Percentiles rank a stretch among this genome's conserved stretches.
Conservation (phyloP, 257 asterid genomes). For the Knoxia roxburghii region DNA sequence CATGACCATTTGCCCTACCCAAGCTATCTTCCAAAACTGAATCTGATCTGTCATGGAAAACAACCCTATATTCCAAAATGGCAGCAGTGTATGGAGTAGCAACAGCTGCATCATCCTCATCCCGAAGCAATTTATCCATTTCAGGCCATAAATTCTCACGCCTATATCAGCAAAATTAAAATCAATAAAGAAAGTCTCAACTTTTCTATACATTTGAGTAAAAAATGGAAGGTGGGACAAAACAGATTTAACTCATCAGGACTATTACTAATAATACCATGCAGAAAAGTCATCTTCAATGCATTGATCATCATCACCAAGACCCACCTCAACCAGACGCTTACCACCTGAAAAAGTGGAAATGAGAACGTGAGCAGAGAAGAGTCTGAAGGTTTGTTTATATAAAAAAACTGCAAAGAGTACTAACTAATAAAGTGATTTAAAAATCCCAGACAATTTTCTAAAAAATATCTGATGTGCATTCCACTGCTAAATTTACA, state of each 20-base stretch:
- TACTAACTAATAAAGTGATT: too few species aligned
- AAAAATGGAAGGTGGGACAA: not conserved
- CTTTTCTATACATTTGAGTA: not conserved
- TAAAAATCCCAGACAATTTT: not conserved
- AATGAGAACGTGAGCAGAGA: slow-evolving; percentile 17
- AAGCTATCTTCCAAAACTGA: slow-evolving; percentile 33
- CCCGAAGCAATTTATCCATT: slow-evolving; percentile 67
- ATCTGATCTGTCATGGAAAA: slow-evolving; percentile 49
- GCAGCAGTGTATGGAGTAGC: slow-evolving; percentile 95
- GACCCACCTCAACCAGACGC: slow-evolving; percentile 77
- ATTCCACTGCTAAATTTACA: too few species aligned
- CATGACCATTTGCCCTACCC: slow-evolving; percentile 39
- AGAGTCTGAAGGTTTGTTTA: not conserved
- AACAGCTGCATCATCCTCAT: slow-evolving; percentile 57
- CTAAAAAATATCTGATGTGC: too few species aligned
- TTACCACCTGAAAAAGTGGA: slow-evolving; percentile 60
- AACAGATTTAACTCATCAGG: not conserved
- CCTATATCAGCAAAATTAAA: slow-evolving; percentile 39
- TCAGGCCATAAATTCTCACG: slow-evolving; percentile 91
- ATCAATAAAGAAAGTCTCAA: not conserved
- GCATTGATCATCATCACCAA: slow-evolving; percentile 98
- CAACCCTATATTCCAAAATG: slow-evolving; percentile 83
- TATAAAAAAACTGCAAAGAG: too few species aligned
- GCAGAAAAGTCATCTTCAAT: slow-evolving; percentile 96
- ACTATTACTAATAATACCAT: slow-evolving; percentile 43